Percentiles rank a stretch among this genome's conserved stretches.
phyloP scores from a whole-genome alignment of 2,329 filamentous ascomycete genomes.

The Dactylellina drechsleri region DNA sequence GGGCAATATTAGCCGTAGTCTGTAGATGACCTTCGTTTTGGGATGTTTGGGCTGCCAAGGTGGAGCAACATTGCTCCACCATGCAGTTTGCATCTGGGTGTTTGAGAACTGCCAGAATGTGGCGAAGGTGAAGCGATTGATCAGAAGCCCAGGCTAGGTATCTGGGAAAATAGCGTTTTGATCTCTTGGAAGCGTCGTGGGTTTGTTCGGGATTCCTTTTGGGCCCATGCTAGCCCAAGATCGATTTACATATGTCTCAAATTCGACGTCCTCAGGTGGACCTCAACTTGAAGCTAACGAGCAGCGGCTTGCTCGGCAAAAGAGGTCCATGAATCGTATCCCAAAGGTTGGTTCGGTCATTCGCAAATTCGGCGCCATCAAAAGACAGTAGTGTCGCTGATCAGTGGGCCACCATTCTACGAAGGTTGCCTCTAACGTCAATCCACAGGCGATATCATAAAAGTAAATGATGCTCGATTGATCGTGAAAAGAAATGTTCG shows the following conservation, averaged over 20 bases:
- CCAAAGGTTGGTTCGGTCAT: slow-evolving; percentile 5
- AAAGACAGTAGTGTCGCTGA: slow-evolving; percentile 22
- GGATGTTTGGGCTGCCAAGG: neutral
- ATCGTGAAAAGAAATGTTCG: neutral
- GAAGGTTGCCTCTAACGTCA: slow-evolving; percentile 1
- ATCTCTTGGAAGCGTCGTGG: neutral
- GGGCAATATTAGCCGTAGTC: slow-evolving; percentile 46
- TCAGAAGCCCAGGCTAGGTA: slow-evolving; percentile 20
- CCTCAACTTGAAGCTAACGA: slow-evolving; percentile 2
- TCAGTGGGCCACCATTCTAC: slow-evolving; percentile 15
- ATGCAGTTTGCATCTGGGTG: too few species aligned
- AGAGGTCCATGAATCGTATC: slow-evolving; percentile 7
- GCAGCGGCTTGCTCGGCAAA: neutral
- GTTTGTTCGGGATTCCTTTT: slow-evolving; percentile 14
- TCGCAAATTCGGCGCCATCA: slow-evolving; percentile 46
- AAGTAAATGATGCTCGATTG: neutral
- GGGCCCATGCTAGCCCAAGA: slow-evolving; percentile 27
- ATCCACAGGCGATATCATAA: slow-evolving; percentile 39
- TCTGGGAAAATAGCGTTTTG: slow-evolving; percentile 15
- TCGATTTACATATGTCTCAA: slow-evolving; percentile 24
- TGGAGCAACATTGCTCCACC: neutral
- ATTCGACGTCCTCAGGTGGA: slow-evolving; percentile 23
- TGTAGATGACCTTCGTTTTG: slow-evolving; percentile 9
- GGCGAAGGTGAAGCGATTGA: slow-evolving; percentile 27
- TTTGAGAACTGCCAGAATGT: slow-evolving; percentile 16